phyloP scores from a whole-genome alignment of 768 basidiomycete species.

The Cystofilobasidium capitatum region DNA sequence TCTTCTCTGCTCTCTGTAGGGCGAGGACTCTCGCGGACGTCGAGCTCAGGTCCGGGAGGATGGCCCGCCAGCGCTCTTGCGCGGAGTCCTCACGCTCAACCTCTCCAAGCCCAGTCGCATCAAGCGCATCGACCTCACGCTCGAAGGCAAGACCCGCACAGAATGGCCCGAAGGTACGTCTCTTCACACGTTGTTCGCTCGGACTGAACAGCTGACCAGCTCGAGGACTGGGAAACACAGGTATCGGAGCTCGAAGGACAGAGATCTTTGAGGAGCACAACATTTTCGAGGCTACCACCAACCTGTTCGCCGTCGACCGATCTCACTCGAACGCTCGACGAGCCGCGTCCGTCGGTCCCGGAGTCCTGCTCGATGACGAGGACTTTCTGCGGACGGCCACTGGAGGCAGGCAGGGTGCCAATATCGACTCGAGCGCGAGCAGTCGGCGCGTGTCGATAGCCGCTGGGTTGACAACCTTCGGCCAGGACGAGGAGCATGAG shows the following conservation, averaged over 20 bases:
- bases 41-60: slow-evolving; percentile 39
- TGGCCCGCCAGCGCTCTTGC: slow-evolving; percentile 50
- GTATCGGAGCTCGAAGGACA: slow-evolving; percentile 59
- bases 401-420: not conserved
- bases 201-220: no score
- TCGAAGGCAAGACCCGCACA: slow-evolving; percentile 61
- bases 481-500: not conserved
- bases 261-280: slow-evolving; percentile 70
- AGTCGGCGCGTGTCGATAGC: not conserved
- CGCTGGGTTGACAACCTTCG: not conserved
- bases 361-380: slow-evolving; percentile 44
- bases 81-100: slow-evolving; percentile 56
- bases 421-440: not conserved
- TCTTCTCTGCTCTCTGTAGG: slow-evolving; percentile 16
- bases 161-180: slow-evolving; percentile 77
- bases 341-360: slow-evolving; percentile 48
- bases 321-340: slow-evolving; percentile 43
- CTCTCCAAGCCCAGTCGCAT: slow-evolving; percentile 72
- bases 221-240: slow-evolving; percentile 32
- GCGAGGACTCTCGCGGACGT: slow-evolving; percentile 38
- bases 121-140: slow-evolving; percentile 69
- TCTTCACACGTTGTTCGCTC: not conserved
- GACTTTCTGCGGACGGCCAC: not conserved
- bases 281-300: slow-evolving; percentile 59
- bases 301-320: slow-evolving; percentile 56